Percentiles rank a stretch among this genome's conserved stretches.
Conservation (phyloP, 2,329 filamentous ascomycete species). For the Purpureocillium takamizusanense region DNA sequence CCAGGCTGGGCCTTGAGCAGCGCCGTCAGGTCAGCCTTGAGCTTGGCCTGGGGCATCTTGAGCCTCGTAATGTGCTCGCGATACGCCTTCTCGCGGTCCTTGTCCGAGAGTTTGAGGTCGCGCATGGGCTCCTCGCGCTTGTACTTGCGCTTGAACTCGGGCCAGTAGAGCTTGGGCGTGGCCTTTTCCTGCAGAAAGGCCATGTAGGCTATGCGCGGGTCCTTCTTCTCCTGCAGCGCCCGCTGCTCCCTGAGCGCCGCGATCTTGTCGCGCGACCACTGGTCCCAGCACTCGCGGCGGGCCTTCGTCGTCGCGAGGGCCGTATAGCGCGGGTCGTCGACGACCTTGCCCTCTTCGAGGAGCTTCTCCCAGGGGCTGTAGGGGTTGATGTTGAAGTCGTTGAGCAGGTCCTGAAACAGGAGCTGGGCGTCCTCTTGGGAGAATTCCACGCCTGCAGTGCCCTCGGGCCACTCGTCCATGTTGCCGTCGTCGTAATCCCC, state of each 20-base stretch:
- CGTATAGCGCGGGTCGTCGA: conserved; percentile 83
- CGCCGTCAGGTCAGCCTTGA: conserved; percentile 60
- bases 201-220: conserved; percentile 77
- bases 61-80: conserved; percentile 63
- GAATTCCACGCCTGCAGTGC: conserved; percentile 59
- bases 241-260: conserved; percentile 62
- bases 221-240: conserved; percentile 67
- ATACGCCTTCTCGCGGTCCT: conserved; percentile 72
- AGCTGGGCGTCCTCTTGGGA: conserved; percentile 67
- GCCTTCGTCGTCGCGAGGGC: conserved; percentile 72
- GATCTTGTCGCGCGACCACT: conserved; percentile 75
- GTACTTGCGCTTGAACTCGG: conserved; percentile 89
- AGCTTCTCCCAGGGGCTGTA: conserved; percentile 89
- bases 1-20: conserved; percentile 55
- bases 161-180: conserved; percentile 91
- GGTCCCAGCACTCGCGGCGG: conserved; percentile 73
- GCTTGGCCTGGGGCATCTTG: conserved; percentile 54
- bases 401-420: conserved; percentile 77
- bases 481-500: conserved; percentile 65
- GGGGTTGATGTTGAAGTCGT: conserved; percentile 74
- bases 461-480: conserved; percentile 57
- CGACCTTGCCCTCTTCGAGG: conserved; percentile 69
- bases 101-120: conserved; percentile 60
- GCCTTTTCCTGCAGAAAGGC: conserved; percentile 73
- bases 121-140: conserved; percentile 75